phyloP scores from a whole-genome alignment of 208 protist genomes.

The Herpetomonas muscarum region DNA sequence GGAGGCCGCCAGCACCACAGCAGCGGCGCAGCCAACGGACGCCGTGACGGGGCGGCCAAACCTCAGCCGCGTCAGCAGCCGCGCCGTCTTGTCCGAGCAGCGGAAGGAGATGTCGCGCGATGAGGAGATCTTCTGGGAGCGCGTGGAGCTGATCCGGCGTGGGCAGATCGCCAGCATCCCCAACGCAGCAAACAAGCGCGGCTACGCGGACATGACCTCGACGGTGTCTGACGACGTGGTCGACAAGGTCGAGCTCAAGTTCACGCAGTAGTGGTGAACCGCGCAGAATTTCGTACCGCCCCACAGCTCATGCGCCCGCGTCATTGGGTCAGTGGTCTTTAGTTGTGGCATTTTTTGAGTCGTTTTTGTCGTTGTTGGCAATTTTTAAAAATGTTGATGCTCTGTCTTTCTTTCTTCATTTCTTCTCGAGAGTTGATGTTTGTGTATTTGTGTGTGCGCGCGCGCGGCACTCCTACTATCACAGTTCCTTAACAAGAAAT shows the following conservation, averaged over 20 bases:
- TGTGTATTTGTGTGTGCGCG: too few species aligned
- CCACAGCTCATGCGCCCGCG: neutral
- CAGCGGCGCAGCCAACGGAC: neutral
- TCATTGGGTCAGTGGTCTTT: neutral
- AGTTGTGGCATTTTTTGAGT: constrained; percentile 3
- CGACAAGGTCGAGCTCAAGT: constrained; percentile 82
- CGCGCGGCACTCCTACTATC: too few species aligned
- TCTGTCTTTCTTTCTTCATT: too few species aligned
- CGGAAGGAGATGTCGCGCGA: constrained; percentile 70
- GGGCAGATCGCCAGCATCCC: constrained; percentile 64
- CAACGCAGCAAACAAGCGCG: constrained; percentile 47
- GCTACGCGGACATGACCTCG: constrained; percentile 49
- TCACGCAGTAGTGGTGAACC: constrained; percentile 43
- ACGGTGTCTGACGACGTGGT: constrained; percentile 48
- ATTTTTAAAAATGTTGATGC: too few species aligned
- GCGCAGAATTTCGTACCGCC: neutral
- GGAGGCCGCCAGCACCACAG: neutral
- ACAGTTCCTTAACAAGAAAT: too few species aligned
- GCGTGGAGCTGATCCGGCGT: constrained; percentile 81
- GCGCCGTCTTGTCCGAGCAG: constrained; percentile 50
- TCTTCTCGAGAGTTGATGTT: too few species aligned
- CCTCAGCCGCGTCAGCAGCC: constrained; percentile 29
- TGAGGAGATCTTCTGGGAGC: constrained; percentile 82
- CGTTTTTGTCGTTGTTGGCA: too few species aligned
- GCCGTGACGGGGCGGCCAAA: neutral